Evolutionary conservation across 2,329 filamentous ascomycete genomes (phyloP), one percentile per base, ranked within the genome.

Genomic region (Pezicula carpinea): DNA sequence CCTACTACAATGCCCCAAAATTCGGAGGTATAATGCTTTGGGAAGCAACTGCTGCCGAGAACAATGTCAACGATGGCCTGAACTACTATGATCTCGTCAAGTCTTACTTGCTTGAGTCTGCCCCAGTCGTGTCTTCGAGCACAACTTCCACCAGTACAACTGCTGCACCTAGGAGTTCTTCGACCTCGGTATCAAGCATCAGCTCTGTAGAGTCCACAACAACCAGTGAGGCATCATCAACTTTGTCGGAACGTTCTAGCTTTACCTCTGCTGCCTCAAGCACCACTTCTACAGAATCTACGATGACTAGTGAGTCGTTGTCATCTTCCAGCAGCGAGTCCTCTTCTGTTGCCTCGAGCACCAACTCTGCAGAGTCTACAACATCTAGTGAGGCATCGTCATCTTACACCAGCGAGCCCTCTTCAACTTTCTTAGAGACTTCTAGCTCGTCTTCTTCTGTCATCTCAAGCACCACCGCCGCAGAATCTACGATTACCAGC

Each of bases 11-110:
- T 3, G 41, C 54, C 11, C 11, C 47, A n/a, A 46, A 57, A 11
- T 64, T 65, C 23, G 63, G 60, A 43, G 63, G 63, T 51, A 52
- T 64, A n/a, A 64, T 64, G 62, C 21, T 65, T 29, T 64, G 59
- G 56, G 62, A 65, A 15, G 60, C 59, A 11, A 59, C 55, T 6
- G 43, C 36, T 35, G 55, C 59, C 1, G 40, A 53, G 14, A 46
- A 53, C 34, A 58, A 58, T 19, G 47, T 40, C 19, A 46, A 53
- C 32, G 21, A 41, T 15, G 47, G 46, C 13, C 33, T 47, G 19
- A 39, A 48, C 29, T 58, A 56, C 33, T 50, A 52, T 29, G 38
- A 35, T 18, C 44, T 49, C 15, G 46, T 60, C 17, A 59, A 60
- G 43, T 43, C 47, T 14, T 48, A 51, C 21, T 50, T 60, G 46